Percentiles rank a stretch among this genome's conserved stretches.
Conservation (phyloP, 2,329 filamentous ascomycete genomes). For the Nemania diffusa region DNA sequence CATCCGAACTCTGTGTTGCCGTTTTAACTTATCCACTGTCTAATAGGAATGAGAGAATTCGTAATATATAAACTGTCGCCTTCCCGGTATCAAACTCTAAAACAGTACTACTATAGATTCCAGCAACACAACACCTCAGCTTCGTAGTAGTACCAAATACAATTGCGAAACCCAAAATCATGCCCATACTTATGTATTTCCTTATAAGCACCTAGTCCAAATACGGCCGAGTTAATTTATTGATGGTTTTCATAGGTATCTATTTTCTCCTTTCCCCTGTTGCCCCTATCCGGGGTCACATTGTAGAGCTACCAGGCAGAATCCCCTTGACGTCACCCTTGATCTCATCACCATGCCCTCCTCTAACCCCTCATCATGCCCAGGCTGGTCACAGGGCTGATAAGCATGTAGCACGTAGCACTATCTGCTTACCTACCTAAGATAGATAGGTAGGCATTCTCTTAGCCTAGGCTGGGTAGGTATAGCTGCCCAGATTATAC, state of each 20-base stretch:
- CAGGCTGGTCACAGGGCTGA: constrained; percentile 16
- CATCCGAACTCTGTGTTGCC: neutral
- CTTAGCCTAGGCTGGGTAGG: constrained; percentile 6
- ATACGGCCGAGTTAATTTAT: neutral
- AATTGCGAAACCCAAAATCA: neutral
- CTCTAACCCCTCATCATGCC: constrained; percentile 24
- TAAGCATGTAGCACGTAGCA: constrained; percentile 1
- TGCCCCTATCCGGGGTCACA: neutral
- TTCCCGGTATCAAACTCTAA: neutral
- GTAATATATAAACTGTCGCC: neutral
- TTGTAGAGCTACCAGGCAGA: neutral
- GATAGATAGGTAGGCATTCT: constrained; percentile 8
- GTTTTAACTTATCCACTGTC: neutral
- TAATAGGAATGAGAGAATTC: neutral
- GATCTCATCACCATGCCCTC: constrained; percentile 12
- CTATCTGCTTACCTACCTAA: neutral
- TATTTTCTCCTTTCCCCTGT: neutral
- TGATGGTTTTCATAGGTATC: neutral
- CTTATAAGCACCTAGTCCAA: too few relatives aligned
- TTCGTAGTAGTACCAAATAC: neutral
- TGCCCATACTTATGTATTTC: neutral
- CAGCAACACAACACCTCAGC: too few relatives aligned
- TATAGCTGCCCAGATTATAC: neutral
- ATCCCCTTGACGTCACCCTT: constrained; percentile 31
- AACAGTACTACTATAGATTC: neutral